Conservation (phyloP, 1,284 basidiomycete species). For the Cystobasidium slooffiae region DNA sequence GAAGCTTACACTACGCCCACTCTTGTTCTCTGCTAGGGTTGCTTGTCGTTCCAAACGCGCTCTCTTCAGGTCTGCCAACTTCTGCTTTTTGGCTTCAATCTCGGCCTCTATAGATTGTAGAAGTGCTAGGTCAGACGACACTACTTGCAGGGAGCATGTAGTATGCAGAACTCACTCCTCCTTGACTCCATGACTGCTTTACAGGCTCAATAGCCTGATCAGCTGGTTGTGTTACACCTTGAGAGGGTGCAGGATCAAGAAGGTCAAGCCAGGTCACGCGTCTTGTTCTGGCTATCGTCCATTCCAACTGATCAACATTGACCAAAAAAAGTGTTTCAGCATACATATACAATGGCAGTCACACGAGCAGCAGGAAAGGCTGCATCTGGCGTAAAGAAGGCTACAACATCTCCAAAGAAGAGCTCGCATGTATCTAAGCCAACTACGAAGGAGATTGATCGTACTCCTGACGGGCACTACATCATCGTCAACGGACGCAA, state of each 20-base stretch:
- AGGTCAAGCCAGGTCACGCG: conserved; percentile 1
- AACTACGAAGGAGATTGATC: conserved; percentile 7
- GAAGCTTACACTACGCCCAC: conserved; percentile 37
- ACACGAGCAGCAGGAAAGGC: conserved; percentile 25
- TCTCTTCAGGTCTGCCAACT: conserved; percentile 79
- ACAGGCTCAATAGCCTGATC: neutral
- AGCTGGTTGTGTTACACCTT: neutral
- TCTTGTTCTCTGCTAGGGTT: conserved; percentile 52
- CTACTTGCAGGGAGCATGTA: neutral
- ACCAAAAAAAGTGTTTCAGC: neutral
- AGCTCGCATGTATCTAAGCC: neutral
- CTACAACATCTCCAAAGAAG: conserved; percentile 3
- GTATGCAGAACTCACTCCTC: conserved; percentile 18
- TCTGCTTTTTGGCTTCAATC: conserved; percentile 87
- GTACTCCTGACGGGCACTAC: conserved; percentile 37
- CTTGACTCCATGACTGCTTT: conserved; percentile 29
- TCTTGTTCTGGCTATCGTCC: neutral
- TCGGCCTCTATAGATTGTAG: conserved; percentile 63
- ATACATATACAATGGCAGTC: conserved; percentile 14
- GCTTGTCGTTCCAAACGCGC: conserved; percentile 71
- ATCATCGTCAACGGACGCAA: conserved; percentile 43
- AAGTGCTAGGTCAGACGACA: no score
- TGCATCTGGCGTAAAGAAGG: neutral
- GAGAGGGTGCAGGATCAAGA: neutral
- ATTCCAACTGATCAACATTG: neutral